A percentile compares a stretch with the other conserved stretches of the same genome.
Conservation (phyloP, 208 protist genomes). For the Trypanosoma melophagium region DNA sequence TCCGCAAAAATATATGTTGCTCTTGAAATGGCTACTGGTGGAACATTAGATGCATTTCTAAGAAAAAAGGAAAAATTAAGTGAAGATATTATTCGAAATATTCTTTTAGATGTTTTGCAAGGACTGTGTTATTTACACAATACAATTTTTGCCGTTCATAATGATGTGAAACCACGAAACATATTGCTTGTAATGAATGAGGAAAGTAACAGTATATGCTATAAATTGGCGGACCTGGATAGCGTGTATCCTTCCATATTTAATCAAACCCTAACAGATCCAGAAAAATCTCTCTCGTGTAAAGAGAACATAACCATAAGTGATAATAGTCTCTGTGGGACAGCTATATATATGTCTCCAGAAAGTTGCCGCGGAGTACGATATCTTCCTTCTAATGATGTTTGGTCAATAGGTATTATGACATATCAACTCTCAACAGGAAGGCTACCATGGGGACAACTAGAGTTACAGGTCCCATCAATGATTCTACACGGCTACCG, state of each 20-base stretch:
- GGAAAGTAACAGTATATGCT: constrained; percentile 16
- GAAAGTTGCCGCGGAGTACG: constrained; percentile 66
- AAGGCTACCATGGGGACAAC: constrained; percentile 57
- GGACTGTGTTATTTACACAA: constrained; percentile 65
- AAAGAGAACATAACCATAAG: constrained; percentile 1
- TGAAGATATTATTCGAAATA: constrained; percentile 28
- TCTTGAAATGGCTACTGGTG: constrained; percentile 25
- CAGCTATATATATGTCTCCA: constrained; percentile 76
- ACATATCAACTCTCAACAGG: constrained; percentile 72
- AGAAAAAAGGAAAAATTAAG: constrained; percentile 24
- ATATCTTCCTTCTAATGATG: constrained; percentile 59
- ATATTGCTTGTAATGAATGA: constrained; percentile 55
- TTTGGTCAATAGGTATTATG: constrained; percentile 83
- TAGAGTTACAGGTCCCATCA: constrained; percentile 57
- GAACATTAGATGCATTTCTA: constrained; percentile 27
- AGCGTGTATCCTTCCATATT: constrained; percentile 5
- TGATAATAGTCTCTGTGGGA: constrained; percentile 32
- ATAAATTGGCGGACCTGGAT: constrained; percentile 69
- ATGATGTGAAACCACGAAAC: constrained; percentile 86
- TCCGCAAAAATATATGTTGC: constrained; percentile 19
- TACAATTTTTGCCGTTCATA: constrained; percentile 51
- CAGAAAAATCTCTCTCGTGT: constrained; percentile 4
- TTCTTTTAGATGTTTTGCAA: constrained; percentile 44
- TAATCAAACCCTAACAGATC: background rate
- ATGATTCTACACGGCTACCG: constrained; percentile 69